Conservation (phyloP, 345 rosid species). For the Dipteronia dyeriana region DNA sequence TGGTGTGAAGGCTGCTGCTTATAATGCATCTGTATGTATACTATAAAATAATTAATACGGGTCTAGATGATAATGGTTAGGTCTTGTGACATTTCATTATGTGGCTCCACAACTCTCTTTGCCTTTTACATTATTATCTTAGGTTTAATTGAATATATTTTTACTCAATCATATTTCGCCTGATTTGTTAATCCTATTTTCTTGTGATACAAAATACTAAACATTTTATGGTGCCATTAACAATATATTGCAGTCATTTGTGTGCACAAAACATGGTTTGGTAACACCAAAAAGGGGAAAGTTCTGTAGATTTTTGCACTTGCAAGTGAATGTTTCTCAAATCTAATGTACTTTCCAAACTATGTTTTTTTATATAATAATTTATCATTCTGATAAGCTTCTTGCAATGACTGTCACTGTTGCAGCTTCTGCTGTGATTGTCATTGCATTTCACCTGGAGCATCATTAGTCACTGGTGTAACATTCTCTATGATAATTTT, state of each 20-base stretch:
- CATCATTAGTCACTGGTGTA: neutral
- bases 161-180: neutral
- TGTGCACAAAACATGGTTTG: neutral
- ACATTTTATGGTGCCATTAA: neutral
- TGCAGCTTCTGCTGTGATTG: neutral
- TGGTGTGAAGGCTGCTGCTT: conserved; percentile 91
- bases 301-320: neutral
- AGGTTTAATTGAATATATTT: neutral
- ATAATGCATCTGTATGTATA: conserved; percentile 69
- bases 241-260: neutral
- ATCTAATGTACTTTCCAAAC: neutral
- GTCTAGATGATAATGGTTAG: conserved; percentile 1
- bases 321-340: conserved; percentile 8
- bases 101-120: neutral
- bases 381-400: neutral
- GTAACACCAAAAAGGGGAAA: neutral
- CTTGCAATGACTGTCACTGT: neutral
- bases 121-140: neutral
- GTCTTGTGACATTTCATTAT: neutral
- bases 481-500: neutral
- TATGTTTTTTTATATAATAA: neutral
- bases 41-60: neutral
- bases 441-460: neutral
- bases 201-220: neutral
- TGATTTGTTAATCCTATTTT: neutral